These are phyloP conservation scores for Coffea humblotiana DNA, from an alignment of 305 asterid genomes.

Conservation along the genomic window DNA sequence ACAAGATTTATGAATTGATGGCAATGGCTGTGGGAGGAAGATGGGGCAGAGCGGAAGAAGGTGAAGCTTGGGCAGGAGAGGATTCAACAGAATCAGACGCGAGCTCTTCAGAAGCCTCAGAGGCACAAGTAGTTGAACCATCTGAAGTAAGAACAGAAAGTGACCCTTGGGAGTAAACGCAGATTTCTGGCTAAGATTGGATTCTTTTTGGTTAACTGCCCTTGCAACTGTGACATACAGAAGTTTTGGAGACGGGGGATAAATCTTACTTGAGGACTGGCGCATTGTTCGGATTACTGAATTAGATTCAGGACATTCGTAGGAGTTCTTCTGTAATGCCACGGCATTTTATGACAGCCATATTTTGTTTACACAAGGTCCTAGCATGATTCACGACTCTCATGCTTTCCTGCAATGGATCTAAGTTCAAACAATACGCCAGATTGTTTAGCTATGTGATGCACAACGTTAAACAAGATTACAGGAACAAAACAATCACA, in stretches of 20 bases:
- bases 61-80: slow-evolving; percentile 28
- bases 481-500: not conserved
- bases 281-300: not conserved
- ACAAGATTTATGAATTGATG: slow-evolving; percentile 98
- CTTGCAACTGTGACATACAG: not conserved
- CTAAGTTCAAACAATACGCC: too few relatives aligned
- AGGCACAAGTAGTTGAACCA: slow-evolving; percentile 62
- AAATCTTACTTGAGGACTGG: not conserved
- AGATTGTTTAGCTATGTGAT: too few relatives aligned
- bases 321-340: not conserved
- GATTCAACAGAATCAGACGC: slow-evolving; percentile 29
- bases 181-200: not conserved
- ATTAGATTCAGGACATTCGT: not conserved
- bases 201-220: slow-evolving; percentile 13
- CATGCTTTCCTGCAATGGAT: not conserved
- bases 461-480: not conserved
- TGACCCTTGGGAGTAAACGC: slow-evolving; percentile 70
- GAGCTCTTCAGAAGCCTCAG: slow-evolving; percentile 31
- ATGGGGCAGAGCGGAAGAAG: slow-evolving; percentile 87
- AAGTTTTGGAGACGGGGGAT: not conserved
- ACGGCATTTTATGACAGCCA: not conserved
- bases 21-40: slow-evolving; percentile 98
- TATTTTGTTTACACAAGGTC: not conserved
- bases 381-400: not conserved
- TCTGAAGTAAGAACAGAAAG: slow-evolving; percentile 86